phyloP scores from a whole-genome alignment of 805 yeast species.

The Groenewaldozyma tartarivorans region DNA sequence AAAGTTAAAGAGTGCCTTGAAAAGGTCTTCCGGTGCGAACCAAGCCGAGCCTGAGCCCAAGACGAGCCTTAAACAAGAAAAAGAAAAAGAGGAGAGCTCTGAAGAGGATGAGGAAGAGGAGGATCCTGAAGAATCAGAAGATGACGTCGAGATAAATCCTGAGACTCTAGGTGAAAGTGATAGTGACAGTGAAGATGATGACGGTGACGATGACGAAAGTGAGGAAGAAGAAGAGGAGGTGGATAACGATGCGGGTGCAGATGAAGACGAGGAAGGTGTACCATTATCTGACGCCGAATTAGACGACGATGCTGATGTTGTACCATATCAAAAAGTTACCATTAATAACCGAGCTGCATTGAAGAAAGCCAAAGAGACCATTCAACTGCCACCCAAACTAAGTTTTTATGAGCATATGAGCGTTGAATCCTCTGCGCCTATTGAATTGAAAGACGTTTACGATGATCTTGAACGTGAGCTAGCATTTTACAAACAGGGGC shows the following conservation, averaged over 20 bases:
- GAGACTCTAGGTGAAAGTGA: slow-evolving; percentile 24
- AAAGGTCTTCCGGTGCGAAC: neutral
- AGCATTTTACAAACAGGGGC: slow-evolving; percentile 90
- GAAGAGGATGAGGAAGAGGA: slow-evolving; percentile 24
- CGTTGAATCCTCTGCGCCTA: slow-evolving; percentile 47
- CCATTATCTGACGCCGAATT: slow-evolving; percentile 86
- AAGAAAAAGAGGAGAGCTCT: slow-evolving; percentile 10
- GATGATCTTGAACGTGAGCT: slow-evolving; percentile 95
- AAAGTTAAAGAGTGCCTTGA: neutral
- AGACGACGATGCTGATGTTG: slow-evolving; percentile 90
- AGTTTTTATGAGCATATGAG: slow-evolving; percentile 81
- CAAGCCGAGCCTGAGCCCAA: neutral
- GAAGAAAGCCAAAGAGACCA: slow-evolving; percentile 21
- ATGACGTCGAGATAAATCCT: slow-evolving; percentile 26
- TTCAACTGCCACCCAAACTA: slow-evolving; percentile 44
- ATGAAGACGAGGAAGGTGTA: slow-evolving; percentile 70
- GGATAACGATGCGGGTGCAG: slow-evolving; percentile 47
- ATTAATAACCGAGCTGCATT: slow-evolving; percentile 78
- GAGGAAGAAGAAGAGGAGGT: slow-evolving; percentile 40
- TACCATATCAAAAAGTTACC: slow-evolving; percentile 84
- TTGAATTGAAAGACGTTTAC: slow-evolving; percentile 70
- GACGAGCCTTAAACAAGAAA: neutral
- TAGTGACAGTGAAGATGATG: slow-evolving; percentile 24
- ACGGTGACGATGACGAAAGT: slow-evolving; percentile 34
- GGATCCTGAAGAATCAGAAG: slow-evolving; percentile 28